phyloP scores from a whole-genome alignment of 495 filamentous ascomycete species.

The Talaromyces stipitatus region DNA sequence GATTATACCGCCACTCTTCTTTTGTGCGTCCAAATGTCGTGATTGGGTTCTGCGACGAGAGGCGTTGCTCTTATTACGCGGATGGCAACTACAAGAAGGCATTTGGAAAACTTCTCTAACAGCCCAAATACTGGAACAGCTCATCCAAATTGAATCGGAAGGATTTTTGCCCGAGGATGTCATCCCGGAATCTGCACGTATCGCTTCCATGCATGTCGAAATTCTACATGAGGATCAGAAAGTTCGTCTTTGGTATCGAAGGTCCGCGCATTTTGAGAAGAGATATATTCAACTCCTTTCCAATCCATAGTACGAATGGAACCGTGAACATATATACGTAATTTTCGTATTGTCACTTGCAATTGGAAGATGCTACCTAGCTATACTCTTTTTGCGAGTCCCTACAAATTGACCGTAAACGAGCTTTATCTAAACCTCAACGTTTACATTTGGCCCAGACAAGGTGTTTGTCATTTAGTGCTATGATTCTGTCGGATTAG shows the following conservation, averaged over 20 bases:
- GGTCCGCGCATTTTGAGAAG: not conserved
- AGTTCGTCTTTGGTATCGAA: not conserved
- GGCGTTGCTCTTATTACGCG: constrained; percentile 7
- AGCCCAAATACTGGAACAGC: constrained; percentile 4
- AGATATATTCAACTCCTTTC: too few species aligned
- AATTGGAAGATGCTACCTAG: too few species aligned
- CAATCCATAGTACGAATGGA: too few species aligned
- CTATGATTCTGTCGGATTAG: too few species aligned
- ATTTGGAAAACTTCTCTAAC: constrained; percentile 6
- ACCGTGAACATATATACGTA: too few species aligned
- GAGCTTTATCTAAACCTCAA: too few species aligned
- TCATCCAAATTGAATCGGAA: constrained; percentile 10
- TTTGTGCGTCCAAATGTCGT: constrained; percentile 13
- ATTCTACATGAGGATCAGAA: not conserved
- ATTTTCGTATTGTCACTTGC: too few species aligned
- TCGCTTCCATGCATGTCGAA: constrained; percentile 9
- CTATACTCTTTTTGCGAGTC: too few species aligned
- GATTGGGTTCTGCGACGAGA: constrained; percentile 11
- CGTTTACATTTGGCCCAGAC: too few species aligned
- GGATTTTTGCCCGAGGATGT: constrained; percentile 6
- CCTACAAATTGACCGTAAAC: too few species aligned
- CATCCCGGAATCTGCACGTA: constrained; percentile 8
- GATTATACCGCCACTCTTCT: constrained; percentile 11
- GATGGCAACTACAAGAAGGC: constrained; percentile 10
- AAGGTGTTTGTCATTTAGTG: too few species aligned